phyloP scores from a whole-genome alignment of 1,284 basidiomycete genomes.

The Ustilago trichophora region DNA sequence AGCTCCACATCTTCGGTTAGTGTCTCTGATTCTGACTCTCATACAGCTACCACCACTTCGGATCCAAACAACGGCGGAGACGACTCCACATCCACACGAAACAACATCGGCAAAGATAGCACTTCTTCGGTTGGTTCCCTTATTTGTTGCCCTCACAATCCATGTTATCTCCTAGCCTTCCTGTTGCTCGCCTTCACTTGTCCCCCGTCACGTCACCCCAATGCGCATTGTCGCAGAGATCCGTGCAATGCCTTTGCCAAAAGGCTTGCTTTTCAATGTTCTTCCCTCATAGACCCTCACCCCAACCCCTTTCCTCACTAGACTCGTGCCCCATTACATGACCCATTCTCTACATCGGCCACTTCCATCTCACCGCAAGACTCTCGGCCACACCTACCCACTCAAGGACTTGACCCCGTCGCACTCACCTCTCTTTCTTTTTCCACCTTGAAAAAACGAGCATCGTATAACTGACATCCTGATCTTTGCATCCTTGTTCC shows the following conservation, averaged over 20 bases:
- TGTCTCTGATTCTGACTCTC: slow-evolving; percentile 19
- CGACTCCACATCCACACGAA: neutral
- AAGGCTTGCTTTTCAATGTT: too few species aligned
- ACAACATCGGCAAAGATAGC: neutral
- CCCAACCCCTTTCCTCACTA: too few species aligned
- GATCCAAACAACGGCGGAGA: neutral
- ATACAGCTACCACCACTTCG: slow-evolving; percentile 8
- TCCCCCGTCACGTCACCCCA: neutral
- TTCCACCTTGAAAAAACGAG: neutral
- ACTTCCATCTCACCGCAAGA: neutral
- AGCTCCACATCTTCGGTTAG: slow-evolving; percentile 27
- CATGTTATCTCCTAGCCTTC: slow-evolving; percentile 17
- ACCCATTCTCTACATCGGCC: neutral
- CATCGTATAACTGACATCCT: slow-evolving; percentile 10
- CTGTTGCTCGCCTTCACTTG: slow-evolving; percentile 32
- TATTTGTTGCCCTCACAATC: slow-evolving; percentile 11
- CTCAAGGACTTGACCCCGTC: neutral
- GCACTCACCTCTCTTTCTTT: slow-evolving; percentile 30
- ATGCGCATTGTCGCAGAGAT: slow-evolving; percentile 30
- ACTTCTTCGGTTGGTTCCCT: slow-evolving; percentile 25
- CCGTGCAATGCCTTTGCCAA: neutral
- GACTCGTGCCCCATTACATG: too few species aligned
- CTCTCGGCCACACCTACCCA: neutral
- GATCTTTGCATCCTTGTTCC: neutral
- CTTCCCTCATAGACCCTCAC: too few species aligned